Conservation (phyloP, 352 stramenopile genomes). For the Phytophthora fragariaefolia region DNA sequence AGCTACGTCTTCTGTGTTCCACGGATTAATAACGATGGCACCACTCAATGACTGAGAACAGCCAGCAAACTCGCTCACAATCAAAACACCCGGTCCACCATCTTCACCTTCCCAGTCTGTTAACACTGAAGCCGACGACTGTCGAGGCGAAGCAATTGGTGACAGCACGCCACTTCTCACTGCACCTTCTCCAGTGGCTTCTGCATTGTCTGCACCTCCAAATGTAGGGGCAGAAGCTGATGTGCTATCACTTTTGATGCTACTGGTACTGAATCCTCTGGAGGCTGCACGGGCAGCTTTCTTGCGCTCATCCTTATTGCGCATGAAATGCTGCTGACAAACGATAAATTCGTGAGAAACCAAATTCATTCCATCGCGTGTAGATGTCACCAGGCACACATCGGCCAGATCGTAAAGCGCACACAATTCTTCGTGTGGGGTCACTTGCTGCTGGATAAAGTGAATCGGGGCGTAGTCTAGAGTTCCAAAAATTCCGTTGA, state of each 20-base stretch:
- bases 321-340: conserved; percentile 87
- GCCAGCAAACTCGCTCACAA: conserved; percentile 91
- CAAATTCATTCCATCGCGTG: conserved; percentile 91
- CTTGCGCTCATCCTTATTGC: conserved; percentile 72
- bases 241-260: neutral
- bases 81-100: conserved; percentile 82
- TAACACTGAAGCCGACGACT: conserved; percentile 49
- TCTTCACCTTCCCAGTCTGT: conserved; percentile 84
- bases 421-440: conserved; percentile 86
- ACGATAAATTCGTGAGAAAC: conserved; percentile 91
- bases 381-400: conserved; percentile 90
- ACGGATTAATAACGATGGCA: conserved; percentile 89
- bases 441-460: conserved; percentile 87
- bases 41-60: conserved; percentile 88
- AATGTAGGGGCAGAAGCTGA: neutral
- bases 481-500: conserved; percentile 90
- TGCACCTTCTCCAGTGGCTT: neutral
- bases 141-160: conserved; percentile 28
- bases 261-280: conserved; percentile 4
- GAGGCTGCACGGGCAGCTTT: conserved; percentile 51
- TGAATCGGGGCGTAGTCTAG: conserved; percentile 92
- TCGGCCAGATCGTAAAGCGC: conserved; percentile 91
- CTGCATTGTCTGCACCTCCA: neutral
- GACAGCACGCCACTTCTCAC: conserved; percentile 29
- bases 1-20: conserved; percentile 88